Conservation (phyloP, 148 eudicot species). For the Heliamphora exappendiculata region DNA sequence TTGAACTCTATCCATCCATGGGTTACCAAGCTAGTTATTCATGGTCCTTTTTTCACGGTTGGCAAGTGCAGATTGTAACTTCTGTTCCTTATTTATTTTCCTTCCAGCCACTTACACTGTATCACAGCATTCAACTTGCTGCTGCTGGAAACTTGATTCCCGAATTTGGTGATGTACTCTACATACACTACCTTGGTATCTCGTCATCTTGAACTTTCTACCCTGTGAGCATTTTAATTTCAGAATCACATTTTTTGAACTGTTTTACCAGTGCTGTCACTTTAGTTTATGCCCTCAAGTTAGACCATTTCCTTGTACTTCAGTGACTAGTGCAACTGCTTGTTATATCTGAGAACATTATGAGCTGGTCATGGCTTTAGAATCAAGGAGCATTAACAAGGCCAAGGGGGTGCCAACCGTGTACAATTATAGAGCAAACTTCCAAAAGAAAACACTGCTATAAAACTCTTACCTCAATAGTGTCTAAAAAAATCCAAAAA, state of each 20-base stretch:
- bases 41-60: neutral
- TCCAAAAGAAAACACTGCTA: neutral
- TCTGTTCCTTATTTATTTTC: slow-evolving; percentile 5
- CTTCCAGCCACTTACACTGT: slow-evolving; percentile 73
- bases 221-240: neutral
- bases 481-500: too few species aligned
- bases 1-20: neutral
- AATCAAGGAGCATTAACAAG: neutral
- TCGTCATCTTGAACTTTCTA: neutral
- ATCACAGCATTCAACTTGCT: slow-evolving; percentile 57
- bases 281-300: neutral
- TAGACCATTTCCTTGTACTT: neutral
- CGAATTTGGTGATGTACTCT: slow-evolving; percentile 29
- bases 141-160: slow-evolving; percentile 24
- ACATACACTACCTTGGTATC: slow-evolving; percentile 82
- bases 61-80: neutral
- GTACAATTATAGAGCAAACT: neutral
- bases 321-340: neutral
- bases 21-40: neutral
- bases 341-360: neutral
- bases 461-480: neutral
- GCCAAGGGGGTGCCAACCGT: neutral
- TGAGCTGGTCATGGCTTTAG: neutral
- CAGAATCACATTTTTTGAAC: neutral
- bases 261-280: neutral